These are phyloP conservation scores for Hypoxylon intermedium DNA, from an alignment of 495 filamentous ascomycete genomes.

Conservation along the genomic window DNA sequence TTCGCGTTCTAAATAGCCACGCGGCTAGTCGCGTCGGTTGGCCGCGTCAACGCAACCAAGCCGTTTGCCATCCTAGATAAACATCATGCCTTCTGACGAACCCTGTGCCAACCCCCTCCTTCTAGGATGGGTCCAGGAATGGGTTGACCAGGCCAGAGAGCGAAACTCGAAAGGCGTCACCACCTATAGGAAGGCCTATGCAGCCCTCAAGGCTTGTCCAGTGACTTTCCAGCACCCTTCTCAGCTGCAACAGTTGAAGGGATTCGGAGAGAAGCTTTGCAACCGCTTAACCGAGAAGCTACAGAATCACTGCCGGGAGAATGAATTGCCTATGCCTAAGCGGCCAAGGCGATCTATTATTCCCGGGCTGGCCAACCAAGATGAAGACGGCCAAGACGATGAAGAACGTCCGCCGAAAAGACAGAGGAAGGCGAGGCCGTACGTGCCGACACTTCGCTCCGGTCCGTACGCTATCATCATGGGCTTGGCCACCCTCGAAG, in stretches of 20 bases:
- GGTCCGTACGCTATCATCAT: conserved; percentile 78
- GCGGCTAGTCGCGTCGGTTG: conserved; percentile 27
- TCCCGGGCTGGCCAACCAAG: conserved; percentile 34
- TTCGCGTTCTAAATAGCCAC: neutral
- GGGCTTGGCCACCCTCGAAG: conserved; percentile 66
- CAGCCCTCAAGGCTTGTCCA: conserved; percentile 81
- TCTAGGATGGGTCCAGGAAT: conserved; percentile 78
- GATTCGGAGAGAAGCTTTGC: conserved; percentile 74
- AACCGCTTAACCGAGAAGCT: conserved; percentile 73
- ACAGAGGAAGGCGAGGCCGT: conserved; percentile 67
- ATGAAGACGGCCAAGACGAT: conserved; percentile 41
- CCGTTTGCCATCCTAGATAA: neutral
- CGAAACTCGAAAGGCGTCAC: conserved; percentile 73
- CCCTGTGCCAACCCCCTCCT: conserved; percentile 76
- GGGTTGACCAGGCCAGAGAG: conserved; percentile 75
- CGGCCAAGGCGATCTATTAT: conserved; percentile 48
- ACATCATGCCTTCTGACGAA: conserved; percentile 33
- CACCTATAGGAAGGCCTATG: conserved; percentile 81
- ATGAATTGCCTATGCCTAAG: conserved; percentile 75
- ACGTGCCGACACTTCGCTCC: conserved; percentile 74
- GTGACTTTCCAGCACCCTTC: conserved; percentile 76
- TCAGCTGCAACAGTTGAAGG: conserved; percentile 73
- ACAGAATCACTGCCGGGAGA: conserved; percentile 68
- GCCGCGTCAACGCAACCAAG: neutral
- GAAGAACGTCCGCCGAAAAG: conserved; percentile 67